Base-by-base conservation (phyloP, 2,329 filamentous ascomycete genomes). In the Sporothrix luriei region DNA sequence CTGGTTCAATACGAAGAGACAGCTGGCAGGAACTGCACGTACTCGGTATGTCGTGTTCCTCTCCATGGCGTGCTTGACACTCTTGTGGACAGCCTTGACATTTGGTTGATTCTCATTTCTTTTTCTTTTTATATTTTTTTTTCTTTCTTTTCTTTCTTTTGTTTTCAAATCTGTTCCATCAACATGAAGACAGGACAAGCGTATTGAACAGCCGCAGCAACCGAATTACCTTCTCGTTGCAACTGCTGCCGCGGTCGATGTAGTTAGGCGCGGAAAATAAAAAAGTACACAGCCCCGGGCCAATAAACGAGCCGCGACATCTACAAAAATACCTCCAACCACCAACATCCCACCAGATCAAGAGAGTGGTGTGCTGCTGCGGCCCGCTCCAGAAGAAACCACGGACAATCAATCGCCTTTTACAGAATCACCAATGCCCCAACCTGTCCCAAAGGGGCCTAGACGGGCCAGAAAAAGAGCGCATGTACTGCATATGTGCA, bases 1-100 rank as follows among this genome's bases (percentile, higher is more conserved):
- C n/a, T n/a, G n/a, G 4, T 19, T 62, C 38, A 46, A 46, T 46
- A 62, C 57, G 57, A 62, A 62, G 4, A 43, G 57, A 62, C 57
- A 62, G 38, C 57, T 62, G 57, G 57, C 51, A 54, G 51, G 51
- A 24, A 10, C 6, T 10, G 48, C 54, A 57, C 4, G 33, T 16
- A 14, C 40, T 16, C 11, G 14, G 38, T 19, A 26, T 62, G 57
- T 26, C 10, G 57, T 62, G 57, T 46, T 19, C 38, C 24, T 24
- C 29, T 57, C 29, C 54, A 33, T 19, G 29, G 29, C 46, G 3
- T 10, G 4, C 7, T 46, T 5, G 19, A 16, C 19, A 1, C 10
- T 29, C 52, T 43, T 43, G 40, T 13, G 13, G 40, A 16, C 40
- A 43, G 9, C 13, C 33, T 33, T 1, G 33, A 33, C 33, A 6